Percentiles rank a stretch among this genome's conserved stretches.
Evolutionary conservation across 345 rosid species (phyloP).

Genomic region (Nasturtium officinale): DNA sequence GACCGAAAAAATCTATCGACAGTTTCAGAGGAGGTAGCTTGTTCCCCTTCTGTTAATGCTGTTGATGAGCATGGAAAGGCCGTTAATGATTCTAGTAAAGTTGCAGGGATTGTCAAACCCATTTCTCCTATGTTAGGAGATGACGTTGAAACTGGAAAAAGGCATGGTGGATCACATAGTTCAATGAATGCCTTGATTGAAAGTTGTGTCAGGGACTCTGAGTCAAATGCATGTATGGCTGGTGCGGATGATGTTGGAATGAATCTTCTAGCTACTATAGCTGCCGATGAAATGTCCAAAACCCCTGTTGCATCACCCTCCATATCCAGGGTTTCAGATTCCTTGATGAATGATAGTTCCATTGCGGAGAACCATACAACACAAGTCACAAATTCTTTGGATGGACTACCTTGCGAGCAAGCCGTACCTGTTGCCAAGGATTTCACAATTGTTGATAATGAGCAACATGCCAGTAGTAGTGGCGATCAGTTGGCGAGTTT

Average conservation of each 20-base stretch:
- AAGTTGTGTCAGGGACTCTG: conserved; percentile 78
- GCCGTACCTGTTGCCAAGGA: conserved; percentile 41
- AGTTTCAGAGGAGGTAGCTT: conserved; percentile 58
- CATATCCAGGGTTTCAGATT: conserved; percentile 51
- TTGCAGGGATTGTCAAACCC: conserved; percentile 49
- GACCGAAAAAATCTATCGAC: conserved; percentile 58
- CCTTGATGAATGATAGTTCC: conserved; percentile 44
- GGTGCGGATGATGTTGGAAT: conserved; percentile 86
- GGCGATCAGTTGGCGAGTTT: conserved; percentile 37
- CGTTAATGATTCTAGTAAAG: conserved; percentile 51
- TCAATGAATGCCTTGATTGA: conserved; percentile 87
- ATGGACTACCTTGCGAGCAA: conserved; percentile 39
- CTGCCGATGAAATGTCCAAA: conserved; percentile 82
- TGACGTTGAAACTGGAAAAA: conserved; percentile 53
- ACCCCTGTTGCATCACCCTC: conserved; percentile 59
- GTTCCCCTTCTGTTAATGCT: conserved; percentile 50
- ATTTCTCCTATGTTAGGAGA: conserved; percentile 48
- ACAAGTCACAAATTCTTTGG: conserved; percentile 38
- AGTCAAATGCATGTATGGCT: conserved; percentile 54
- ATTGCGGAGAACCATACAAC: conserved; percentile 46
- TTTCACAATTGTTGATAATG: conserved; percentile 40
- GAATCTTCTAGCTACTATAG: conserved; percentile 95
- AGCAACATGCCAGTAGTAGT: conserved; percentile 34
- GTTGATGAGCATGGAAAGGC: conserved; percentile 51
- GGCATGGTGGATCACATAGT: conserved; percentile 63